Conservation (phyloP, 2,329 filamentous ascomycete species). For the Beauveria varroae region DNA sequence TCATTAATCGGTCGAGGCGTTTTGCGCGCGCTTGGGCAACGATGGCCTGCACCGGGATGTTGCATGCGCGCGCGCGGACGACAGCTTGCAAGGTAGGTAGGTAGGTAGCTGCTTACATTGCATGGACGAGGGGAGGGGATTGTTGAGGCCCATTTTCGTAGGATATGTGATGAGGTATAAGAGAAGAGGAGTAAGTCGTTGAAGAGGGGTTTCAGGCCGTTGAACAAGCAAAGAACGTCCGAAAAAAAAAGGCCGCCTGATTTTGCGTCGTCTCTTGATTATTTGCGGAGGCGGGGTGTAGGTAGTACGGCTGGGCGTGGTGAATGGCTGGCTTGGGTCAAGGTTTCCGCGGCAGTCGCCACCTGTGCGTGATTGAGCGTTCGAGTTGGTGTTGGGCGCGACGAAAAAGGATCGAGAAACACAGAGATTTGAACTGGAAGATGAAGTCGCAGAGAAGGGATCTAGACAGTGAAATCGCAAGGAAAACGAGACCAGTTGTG, state of each 20-base stretch:
- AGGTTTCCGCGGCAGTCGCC: too few species aligned
- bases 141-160: constrained; percentile 53
- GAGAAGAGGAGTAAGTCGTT: background rate
- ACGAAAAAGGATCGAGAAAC: background rate
- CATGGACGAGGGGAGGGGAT: constrained; percentile 59
- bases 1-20: background rate
- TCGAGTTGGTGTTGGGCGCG: background rate
- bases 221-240: background rate
- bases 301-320: too few species aligned
- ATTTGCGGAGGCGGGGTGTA: constrained; percentile 6
- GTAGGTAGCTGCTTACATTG: constrained; percentile 49
- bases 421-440: background rate
- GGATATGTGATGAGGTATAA: background rate
- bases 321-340: too few species aligned
- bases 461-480: too few species aligned
- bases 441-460: too few species aligned
- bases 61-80: background rate
- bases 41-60: background rate
- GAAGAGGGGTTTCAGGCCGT: background rate
- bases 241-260: background rate
- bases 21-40: background rate
- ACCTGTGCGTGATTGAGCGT: too few species aligned
- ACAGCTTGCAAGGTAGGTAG: background rate
- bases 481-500: background rate
- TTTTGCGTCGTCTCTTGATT: background rate